Percentiles rank a stretch among this genome's conserved stretches.
These are phyloP conservation scores for Trichoderma oligosporum DNA, from an alignment of 2,329 filamentous ascomycete species.

Conservation along the genomic window DNA sequence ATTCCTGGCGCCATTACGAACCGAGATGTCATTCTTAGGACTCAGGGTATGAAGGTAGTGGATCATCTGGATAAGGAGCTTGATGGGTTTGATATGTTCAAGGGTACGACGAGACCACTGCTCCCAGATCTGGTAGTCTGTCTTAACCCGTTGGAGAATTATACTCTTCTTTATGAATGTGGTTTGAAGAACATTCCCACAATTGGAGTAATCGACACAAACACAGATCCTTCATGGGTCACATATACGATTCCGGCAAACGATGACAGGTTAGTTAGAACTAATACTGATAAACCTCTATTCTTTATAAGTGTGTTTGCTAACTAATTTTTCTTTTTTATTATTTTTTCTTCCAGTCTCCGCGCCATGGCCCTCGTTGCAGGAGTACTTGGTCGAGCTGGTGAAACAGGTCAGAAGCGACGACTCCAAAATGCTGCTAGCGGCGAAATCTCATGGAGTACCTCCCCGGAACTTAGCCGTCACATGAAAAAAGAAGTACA, in stretches of 20 bases:
- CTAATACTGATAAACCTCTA: not conserved
- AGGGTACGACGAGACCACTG: constrained; percentile 61
- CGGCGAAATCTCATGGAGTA: constrained; percentile 63
- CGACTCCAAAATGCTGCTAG: constrained; percentile 59
- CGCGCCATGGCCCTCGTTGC: constrained; percentile 77
- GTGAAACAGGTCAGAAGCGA: constrained; percentile 67
- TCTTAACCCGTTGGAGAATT: constrained; percentile 90
- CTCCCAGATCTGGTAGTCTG: constrained; percentile 89
- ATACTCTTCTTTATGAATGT: constrained; percentile 85
- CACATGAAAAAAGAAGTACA: constrained; percentile 37
- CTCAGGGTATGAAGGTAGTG: constrained; percentile 68
- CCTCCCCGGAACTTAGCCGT: constrained; percentile 40
- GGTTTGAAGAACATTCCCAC: constrained; percentile 84
- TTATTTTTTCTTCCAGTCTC: constrained; percentile 51
- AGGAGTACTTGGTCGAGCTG: constrained; percentile 80
- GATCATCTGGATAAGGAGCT: constrained; percentile 65
- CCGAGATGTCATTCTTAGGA: constrained; percentile 78
- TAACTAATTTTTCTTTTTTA: not conserved
- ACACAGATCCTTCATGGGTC: constrained; percentile 87
- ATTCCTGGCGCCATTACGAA: constrained; percentile 90
- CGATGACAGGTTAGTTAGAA: constrained; percentile 72
- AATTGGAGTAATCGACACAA: constrained; percentile 91
- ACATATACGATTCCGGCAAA: constrained; percentile 97
- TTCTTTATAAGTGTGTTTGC: not conserved
- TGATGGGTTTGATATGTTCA: constrained; percentile 61